Evolutionary conservation across 768 basidiomycete species (phyloP).

Genomic region (Cystofilobasidium macerans): DNA sequence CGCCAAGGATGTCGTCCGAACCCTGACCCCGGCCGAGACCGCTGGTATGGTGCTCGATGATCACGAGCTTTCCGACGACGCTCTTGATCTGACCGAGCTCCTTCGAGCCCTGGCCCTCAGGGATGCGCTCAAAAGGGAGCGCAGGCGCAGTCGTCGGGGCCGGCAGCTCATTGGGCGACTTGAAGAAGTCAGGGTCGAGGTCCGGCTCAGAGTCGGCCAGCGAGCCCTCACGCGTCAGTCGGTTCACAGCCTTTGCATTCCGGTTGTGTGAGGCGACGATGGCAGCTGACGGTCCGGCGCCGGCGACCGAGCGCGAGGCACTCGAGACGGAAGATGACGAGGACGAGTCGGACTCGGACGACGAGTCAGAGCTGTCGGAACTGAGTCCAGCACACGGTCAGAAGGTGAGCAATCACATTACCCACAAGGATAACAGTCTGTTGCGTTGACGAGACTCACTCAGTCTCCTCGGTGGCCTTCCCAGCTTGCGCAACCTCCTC

Average conservation of each 20-base stretch:
- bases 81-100: slow-evolving; percentile 19
- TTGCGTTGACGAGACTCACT: too few species aligned
- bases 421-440: too few species aligned
- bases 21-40: background rate
- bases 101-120: slow-evolving; percentile 1
- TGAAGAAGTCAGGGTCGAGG: slow-evolving; percentile 13
- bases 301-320: background rate
- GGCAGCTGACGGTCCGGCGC: background rate
- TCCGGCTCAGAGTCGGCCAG: slow-evolving; percentile 12
- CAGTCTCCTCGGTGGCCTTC: background rate
- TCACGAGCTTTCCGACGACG: slow-evolving; percentile 19
- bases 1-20: slow-evolving; percentile 14
- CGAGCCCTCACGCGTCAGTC: slow-evolving; percentile 2
- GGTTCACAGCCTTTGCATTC: background rate
- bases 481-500: background rate
- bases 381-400: too few species aligned
- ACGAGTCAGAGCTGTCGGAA: background rate
- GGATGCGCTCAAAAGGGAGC: slow-evolving; percentile 16
- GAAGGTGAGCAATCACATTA: too few species aligned
- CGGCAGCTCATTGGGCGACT: slow-evolving; percentile 22
- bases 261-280: slow-evolving; percentile 1
- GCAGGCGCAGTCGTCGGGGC: slow-evolving; percentile 9
- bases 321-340: slow-evolving; percentile 1
- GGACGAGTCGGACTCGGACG: background rate
- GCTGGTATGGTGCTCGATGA: background rate